phyloP scores from a whole-genome alignment of 345 rosid species.

The Aquilaria yunnanensis region DNA sequence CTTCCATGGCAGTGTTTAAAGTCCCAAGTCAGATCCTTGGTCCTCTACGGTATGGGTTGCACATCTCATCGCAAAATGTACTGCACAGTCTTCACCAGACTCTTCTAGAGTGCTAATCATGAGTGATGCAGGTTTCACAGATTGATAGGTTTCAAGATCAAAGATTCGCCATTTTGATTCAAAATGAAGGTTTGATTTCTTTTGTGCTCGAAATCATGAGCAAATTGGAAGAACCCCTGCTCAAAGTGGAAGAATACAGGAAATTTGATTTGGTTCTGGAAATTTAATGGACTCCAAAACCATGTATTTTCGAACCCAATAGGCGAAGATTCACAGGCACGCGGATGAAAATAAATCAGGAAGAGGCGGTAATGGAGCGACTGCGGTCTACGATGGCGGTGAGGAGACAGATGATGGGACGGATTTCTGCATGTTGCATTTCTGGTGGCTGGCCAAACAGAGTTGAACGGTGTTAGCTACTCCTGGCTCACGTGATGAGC shows the following conservation, averaged over 20 bases:
- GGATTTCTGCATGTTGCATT: no score
- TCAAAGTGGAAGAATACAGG: conserved; percentile 5
- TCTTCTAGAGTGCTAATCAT: conserved; percentile 63
- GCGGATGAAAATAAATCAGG: no score
- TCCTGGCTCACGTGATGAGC: no score
- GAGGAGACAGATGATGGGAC: no score
- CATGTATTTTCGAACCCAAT: not conserved
- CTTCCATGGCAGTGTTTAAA: conserved; percentile 59
- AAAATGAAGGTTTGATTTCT: not conserved
- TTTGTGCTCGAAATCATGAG: not conserved
- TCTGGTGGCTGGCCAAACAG: no score
- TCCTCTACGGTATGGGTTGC: conserved; percentile 75
- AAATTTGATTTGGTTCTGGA: conserved; percentile 7
- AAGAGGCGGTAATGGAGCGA: no score
- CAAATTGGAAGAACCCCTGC: conserved; percentile 18
- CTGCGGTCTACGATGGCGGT: no score
- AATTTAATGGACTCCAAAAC: not conserved
- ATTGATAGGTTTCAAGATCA: conserved; percentile 3
- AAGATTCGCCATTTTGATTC: conserved; percentile 1
- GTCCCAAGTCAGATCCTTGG: conserved; percentile 87
- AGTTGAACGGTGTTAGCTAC: no score
- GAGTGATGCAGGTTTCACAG: conserved; percentile 6
- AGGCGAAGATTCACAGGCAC: conserved; percentile 32
- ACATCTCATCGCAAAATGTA: conserved; percentile 83
- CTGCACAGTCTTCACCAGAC: conserved; percentile 94